A percentile compares a stretch with the other conserved stretches of the same genome.
Conservation (phyloP, 2,329 filamentous ascomycete species). For the Grosmannia serpens region DNA sequence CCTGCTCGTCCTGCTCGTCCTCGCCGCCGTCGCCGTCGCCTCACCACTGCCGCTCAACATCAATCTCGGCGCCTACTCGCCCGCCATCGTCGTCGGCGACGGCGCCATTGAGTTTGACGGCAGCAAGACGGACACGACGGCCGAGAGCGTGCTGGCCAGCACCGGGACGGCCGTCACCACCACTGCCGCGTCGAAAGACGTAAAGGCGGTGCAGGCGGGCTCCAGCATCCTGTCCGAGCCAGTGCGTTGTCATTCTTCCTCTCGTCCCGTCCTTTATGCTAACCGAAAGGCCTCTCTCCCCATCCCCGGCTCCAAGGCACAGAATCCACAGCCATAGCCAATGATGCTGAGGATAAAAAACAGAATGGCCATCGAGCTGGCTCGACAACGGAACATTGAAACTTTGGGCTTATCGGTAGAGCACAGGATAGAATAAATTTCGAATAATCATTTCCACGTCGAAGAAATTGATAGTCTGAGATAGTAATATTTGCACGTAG, state of each 20-base stretch:
- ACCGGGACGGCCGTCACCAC: not conserved
- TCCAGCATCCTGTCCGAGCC: slow-evolving; percentile 1
- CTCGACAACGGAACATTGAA: too few relatives aligned
- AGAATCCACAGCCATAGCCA: too few relatives aligned
- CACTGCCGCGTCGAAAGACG: not conserved
- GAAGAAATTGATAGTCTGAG: too few relatives aligned
- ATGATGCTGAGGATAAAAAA: too few relatives aligned
- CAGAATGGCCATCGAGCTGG: too few relatives aligned
- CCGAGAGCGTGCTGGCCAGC: not conserved
- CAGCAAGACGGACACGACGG: not conserved
- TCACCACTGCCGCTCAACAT: slow-evolving; percentile 16
- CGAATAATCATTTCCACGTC: too few relatives aligned
- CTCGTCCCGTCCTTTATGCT: too few relatives aligned
- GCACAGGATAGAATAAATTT: too few relatives aligned
- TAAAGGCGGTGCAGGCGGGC: slow-evolving; percentile 1
- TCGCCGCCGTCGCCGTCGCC: slow-evolving; percentile 1
- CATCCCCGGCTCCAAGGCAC: too few relatives aligned
- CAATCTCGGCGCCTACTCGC: slow-evolving; percentile 31
- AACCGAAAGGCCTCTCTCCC: too few relatives aligned
- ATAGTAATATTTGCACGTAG: not conserved
- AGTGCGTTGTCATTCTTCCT: not conserved
- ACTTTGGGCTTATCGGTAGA: too few relatives aligned
- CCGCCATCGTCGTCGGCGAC: slow-evolving; percentile 26
- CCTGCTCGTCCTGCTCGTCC: not conserved
- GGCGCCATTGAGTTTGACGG: slow-evolving; percentile 2